Evolutionary conservation across 2,329 filamentous ascomycete genomes (phyloP).

Genomic region (Fusarium sp.): DNA sequence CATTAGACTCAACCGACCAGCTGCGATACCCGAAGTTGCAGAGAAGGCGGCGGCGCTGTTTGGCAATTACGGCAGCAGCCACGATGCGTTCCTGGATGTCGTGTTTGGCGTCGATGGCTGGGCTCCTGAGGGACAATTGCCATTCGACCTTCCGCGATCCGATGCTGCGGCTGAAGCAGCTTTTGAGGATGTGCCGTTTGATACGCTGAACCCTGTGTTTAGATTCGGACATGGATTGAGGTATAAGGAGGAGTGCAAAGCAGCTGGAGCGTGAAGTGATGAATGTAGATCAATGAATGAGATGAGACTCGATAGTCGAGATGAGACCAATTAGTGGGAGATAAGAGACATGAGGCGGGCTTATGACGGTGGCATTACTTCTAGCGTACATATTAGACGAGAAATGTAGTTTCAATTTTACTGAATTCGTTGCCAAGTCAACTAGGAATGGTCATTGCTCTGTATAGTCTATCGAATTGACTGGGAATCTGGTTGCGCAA

Average conservation of each 20-base stretch:
- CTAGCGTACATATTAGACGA: neutral
- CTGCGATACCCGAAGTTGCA: conserved; percentile 55
- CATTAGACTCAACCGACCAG: conserved; percentile 56
- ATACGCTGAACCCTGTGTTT: conserved; percentile 45
- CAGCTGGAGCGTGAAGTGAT: neutral
- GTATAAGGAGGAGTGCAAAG: conserved; percentile 47
- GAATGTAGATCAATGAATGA: neutral
- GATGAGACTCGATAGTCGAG: neutral
- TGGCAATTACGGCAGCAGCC: conserved; percentile 54
- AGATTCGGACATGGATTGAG: conserved; percentile 46
- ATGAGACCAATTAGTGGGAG: neutral
- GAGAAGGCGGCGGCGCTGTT: conserved; percentile 53
- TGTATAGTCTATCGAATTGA: neutral
- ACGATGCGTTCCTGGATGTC: conserved; percentile 58
- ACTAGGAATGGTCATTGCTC: neutral
- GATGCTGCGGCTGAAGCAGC: conserved; percentile 54
- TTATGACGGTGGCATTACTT: neutral
- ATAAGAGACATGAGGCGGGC: neutral
- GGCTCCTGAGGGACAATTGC: conserved; percentile 50
- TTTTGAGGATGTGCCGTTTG: conserved; percentile 45
- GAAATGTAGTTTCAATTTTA: neutral
- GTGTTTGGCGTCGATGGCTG: conserved; percentile 50
- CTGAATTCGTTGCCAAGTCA: neutral
- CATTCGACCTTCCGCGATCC: conserved; percentile 58
- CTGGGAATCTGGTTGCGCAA: neutral